phyloP scores from a whole-genome alignment of 2,329 filamentous ascomycete species.

The Alternaria hordeiaustralica region DNA sequence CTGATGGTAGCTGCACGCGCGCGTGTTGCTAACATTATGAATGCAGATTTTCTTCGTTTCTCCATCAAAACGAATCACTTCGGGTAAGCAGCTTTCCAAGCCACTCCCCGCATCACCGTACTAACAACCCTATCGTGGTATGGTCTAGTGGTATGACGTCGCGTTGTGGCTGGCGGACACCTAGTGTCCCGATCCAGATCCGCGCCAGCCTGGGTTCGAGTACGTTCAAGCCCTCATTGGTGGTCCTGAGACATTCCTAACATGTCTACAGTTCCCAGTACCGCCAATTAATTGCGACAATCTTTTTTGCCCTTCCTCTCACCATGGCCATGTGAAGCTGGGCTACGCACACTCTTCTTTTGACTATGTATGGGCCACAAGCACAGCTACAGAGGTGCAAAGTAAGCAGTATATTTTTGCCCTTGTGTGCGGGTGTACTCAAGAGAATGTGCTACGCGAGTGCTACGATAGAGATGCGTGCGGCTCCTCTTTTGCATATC shows the following conservation, averaged over 20 bases:
- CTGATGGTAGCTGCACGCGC: no score
- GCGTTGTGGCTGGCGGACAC: conserved; percentile 46
- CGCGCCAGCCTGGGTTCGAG: conserved; percentile 49
- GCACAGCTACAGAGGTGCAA: background rate
- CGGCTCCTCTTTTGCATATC: background rate
- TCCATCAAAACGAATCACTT: conserved; percentile 24
- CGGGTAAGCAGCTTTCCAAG: conserved; percentile 9
- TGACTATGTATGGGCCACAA: background rate
- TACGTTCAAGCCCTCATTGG: conserved; percentile 30
- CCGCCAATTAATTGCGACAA: conserved; percentile 31
- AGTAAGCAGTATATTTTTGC: background rate
- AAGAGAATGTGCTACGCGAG: background rate
- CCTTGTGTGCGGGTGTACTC: background rate
- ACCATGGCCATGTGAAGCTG: background rate
- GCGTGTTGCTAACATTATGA: no score
- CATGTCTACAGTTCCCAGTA: conserved; percentile 41
- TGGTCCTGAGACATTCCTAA: conserved; percentile 31
- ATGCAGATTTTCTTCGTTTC: background rate
- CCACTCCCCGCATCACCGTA: background rate
- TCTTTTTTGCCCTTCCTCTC: conserved; percentile 18
- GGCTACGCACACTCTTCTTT: background rate
- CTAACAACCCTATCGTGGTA: conserved; percentile 22
- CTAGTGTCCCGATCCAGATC: conserved; percentile 34
- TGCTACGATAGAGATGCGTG: background rate
- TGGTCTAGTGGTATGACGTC: conserved; percentile 51